Conservation (phyloP, 1,284 basidiomycete species). For the Austroboletus rostrupii region DNA sequence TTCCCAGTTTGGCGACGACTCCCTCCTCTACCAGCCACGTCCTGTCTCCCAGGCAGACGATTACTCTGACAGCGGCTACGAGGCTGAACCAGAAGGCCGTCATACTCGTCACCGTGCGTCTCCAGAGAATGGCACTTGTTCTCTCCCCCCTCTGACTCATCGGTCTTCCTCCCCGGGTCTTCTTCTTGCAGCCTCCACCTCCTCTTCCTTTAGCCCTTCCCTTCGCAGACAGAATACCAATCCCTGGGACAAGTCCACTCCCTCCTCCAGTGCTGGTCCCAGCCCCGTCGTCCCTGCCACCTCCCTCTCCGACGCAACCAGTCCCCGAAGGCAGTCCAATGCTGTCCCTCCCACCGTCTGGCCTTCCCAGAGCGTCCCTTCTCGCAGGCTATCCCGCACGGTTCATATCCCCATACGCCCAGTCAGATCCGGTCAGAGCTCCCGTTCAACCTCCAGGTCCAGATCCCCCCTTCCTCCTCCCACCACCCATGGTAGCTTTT, state of each 20-base stretch:
- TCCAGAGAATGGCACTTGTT: slow-evolving; percentile 40
- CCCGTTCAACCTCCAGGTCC: slow-evolving; percentile 94
- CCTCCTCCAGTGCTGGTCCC: slow-evolving; percentile 40
- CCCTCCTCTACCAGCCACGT: slow-evolving; percentile 54
- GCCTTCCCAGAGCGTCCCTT: slow-evolving; percentile 52
- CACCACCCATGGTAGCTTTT: slow-evolving; percentile 58
- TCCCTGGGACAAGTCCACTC: slow-evolving; percentile 62
- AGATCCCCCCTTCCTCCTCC: slow-evolving; percentile 88
- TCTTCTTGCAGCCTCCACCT: slow-evolving; percentile 52
- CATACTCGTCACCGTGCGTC: slow-evolving; percentile 76
- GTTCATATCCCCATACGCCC: slow-evolving; percentile 72
- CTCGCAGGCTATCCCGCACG: slow-evolving; percentile 74
- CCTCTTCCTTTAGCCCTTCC: slow-evolving; percentile 58
- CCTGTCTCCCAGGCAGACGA: slow-evolving; percentile 61
- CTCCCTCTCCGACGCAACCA: slow-evolving; percentile 56
- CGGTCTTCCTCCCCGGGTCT: slow-evolving; percentile 52
- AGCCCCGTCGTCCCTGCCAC: slow-evolving; percentile 51
- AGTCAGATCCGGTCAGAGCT: slow-evolving; percentile 74
- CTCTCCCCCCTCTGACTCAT: slow-evolving; percentile 47
- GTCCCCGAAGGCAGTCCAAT: slow-evolving; percentile 59
- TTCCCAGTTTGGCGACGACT: slow-evolving; percentile 50
- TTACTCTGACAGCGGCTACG: slow-evolving; percentile 74
- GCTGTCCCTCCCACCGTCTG: slow-evolving; percentile 50
- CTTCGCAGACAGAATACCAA: slow-evolving; percentile 61
- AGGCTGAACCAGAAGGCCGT: slow-evolving; percentile 65